Percentiles rank a stretch among this genome's conserved stretches.
Conservation (phyloP, 257 asterid species). For the Solanum acaule region DNA sequence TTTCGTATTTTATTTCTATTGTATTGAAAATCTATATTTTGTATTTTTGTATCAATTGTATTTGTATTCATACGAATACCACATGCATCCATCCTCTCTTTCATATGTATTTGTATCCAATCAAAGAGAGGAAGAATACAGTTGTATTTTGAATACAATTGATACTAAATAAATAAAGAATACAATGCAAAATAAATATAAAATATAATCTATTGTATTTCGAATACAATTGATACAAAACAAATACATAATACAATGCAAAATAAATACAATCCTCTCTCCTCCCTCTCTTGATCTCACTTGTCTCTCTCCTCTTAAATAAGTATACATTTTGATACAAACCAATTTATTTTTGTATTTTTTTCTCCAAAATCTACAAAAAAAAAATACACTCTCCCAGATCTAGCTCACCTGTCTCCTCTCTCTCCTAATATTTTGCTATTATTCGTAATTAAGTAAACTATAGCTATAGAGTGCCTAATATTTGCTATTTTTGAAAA, state of each 20-base stretch:
- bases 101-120: neutral
- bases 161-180: neutral
- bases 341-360: too few species aligned
- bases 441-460: neutral
- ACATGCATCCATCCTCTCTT: neutral
- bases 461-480: neutral
- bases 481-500: neutral
- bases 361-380: neutral
- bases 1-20: neutral
- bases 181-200: neutral
- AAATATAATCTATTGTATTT: neutral
- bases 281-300: neutral
- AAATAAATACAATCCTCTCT: neutral
- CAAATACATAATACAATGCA: neutral
- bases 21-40: too few species aligned
- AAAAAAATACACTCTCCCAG: too few species aligned
- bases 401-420: neutral
- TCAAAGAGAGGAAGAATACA: neutral
- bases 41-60: too few species aligned
- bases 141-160: too few species aligned
- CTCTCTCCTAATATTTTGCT: neutral
- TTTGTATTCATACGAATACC: neutral
- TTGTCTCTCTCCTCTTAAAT: neutral
- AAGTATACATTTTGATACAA: neutral
- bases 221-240: neutral